Evolutionary conservation across 306 rosid genomes (phyloP).

Genomic region (Amphicarpaea edgeworthii): DNA sequence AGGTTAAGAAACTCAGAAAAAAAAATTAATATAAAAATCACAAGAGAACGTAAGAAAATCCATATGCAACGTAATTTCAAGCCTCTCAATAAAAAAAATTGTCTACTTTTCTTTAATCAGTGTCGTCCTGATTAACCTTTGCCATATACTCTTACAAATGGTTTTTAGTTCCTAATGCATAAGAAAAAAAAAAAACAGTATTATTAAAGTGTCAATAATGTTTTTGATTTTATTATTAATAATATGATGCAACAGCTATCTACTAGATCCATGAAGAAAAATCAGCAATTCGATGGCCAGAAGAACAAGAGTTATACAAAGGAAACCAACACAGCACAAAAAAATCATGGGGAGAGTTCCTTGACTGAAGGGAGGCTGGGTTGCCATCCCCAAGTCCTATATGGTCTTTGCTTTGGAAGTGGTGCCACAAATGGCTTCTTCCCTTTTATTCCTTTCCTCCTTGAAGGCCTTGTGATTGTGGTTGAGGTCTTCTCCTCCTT

Average conservation of each 20-base stretch:
- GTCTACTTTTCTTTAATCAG: no score
- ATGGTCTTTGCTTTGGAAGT: constrained; percentile 56
- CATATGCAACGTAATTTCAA: no score
- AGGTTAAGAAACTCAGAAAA: no score
- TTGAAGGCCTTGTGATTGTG: constrained; percentile 40
- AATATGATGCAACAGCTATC: constrained; percentile 5
- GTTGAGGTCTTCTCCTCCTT: constrained; percentile 50
- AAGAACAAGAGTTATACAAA: constrained; percentile 21
- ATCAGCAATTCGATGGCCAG: constrained; percentile 28
- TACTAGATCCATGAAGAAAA: constrained; percentile 8
- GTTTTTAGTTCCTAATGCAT: constrained; percentile 15
- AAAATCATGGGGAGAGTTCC: constrained; percentile 79
- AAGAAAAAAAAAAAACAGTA: neutral
- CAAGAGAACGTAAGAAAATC: no score
- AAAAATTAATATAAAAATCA: no score
- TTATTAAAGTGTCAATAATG: constrained; percentile 19
- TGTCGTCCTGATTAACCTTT: no score
- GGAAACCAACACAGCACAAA: constrained; percentile 33
- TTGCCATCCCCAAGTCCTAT: constrained; percentile 63
- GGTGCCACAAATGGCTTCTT: constrained; percentile 75
- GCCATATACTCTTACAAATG: no score
- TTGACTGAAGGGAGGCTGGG: constrained; percentile 79
- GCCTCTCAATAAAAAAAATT: no score
- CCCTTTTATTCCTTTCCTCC: constrained; percentile 53
- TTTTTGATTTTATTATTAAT: constrained; percentile 44